These are phyloP conservation scores for Excoecaria agallocha DNA, from an alignment of 345 rosid genomes.

Conservation along the genomic window DNA sequence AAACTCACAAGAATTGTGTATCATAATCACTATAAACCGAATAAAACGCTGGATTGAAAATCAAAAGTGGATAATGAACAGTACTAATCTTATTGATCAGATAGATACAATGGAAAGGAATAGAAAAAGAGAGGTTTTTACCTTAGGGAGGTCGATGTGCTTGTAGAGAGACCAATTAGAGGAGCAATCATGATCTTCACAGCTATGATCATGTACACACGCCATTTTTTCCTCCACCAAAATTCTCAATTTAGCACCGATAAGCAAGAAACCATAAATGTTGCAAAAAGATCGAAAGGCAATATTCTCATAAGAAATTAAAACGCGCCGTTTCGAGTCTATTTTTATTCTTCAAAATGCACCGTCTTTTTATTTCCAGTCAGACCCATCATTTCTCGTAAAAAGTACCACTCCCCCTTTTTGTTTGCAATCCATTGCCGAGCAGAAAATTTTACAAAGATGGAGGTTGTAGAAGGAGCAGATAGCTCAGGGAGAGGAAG, in stretches of 20 bases:
- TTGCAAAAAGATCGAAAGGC: not conserved
- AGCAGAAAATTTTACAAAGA: slow-evolving; percentile 12
- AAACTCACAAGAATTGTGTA: not conserved
- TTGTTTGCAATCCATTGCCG: not conserved
- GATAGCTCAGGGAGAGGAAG: slow-evolving; percentile 29
- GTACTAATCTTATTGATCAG: not conserved
- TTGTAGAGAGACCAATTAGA: slow-evolving; percentile 94
- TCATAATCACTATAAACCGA: not conserved
- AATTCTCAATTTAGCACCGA: not conserved
- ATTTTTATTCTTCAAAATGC: not conserved
- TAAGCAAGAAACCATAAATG: not conserved
- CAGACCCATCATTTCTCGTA: no score
- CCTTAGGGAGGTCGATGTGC: slow-evolving; percentile 89
- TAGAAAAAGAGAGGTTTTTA: slow-evolving; percentile 11
- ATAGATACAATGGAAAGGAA: not conserved
- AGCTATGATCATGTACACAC: slow-evolving; percentile 83
- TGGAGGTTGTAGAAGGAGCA: slow-evolving; percentile 39
- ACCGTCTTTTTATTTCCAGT: not conserved
- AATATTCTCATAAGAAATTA: not conserved
- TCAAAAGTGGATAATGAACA: not conserved
- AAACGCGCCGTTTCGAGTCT: not conserved
- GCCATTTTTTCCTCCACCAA: slow-evolving; percentile 45
- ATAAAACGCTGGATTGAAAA: not conserved
- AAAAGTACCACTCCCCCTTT: not conserved
- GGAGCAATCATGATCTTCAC: slow-evolving; percentile 91